These are phyloP conservation scores for Globisporangium nagaii DNA, from an alignment of 352 stramenopile genomes.

Conservation along the genomic window DNA sequence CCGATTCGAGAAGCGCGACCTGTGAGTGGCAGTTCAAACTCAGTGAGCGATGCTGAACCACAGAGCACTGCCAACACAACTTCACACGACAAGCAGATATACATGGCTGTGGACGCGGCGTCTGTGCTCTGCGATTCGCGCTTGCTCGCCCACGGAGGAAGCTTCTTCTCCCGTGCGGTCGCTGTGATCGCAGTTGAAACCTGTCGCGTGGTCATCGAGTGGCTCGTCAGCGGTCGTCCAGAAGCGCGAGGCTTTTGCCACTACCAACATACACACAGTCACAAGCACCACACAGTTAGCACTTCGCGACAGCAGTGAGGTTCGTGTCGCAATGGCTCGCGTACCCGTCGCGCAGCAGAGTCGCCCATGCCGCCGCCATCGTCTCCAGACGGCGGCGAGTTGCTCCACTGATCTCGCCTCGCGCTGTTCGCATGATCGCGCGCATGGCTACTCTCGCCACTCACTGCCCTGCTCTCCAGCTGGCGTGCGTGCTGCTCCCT, in stretches of 20 bases:
- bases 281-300: background rate
- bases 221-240: background rate
- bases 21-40: background rate
- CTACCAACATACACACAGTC: background rate
- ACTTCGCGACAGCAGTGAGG: no score
- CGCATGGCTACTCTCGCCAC: constrained; percentile 7
- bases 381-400: constrained; percentile 4
- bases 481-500: constrained; percentile 10
- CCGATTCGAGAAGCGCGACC: constrained; percentile 12
- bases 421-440: constrained; percentile 12
- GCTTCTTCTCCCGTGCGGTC: constrained; percentile 4
- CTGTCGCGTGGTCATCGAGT: constrained; percentile 1
- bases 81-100: background rate
- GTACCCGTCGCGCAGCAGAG: background rate
- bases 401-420: constrained; percentile 11
- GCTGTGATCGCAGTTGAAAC: background rate
- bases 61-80: no score
- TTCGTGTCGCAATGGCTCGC: no score
- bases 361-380: constrained; percentile 11
- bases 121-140: constrained; percentile 11
- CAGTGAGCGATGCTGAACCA: background rate
- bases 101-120: constrained; percentile 11
- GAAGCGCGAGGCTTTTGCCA: constrained; percentile 8
- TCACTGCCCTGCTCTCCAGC: background rate
- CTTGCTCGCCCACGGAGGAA: constrained; percentile 14